Evolutionary conservation across 495 filamentous ascomycete genomes (phyloP), one percentile per base, ranked within the genome.

Genomic region (Hyaloscypha hepaticicola): DNA sequence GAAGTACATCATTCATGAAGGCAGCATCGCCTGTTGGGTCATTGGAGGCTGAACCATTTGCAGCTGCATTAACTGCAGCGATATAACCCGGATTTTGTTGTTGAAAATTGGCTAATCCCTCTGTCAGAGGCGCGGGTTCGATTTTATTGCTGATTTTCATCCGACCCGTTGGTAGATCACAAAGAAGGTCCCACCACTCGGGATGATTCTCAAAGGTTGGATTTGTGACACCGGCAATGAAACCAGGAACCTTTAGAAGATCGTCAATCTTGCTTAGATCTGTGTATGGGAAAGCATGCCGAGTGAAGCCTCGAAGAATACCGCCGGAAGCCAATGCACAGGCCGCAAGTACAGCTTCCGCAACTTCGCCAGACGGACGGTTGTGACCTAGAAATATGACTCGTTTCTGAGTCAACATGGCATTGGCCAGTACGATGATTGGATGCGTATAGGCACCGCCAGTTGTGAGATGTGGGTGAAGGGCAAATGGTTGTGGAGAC

Each of bases 231-330:
- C 95, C 95, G 22, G 95, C 95, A 71, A 99, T 96, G 73, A 99
- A 99, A 8, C 95, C 95, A 22, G 96, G 93, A 1, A 99, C 96
- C 66, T 92, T 90, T 31, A 98, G 82, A 6, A 99, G 84, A 73
- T 98, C 95, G 69, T 99, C 95, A 55, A 99, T 92, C 75, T 99
- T 99, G 50, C 92, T 96, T 24, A 99, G 82, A 75, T 99, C 95
- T 7, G 95, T 99, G 73, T 99, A 99, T 6, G 95, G 95, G 72
- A 99, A 99, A 16, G 96, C 96, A 78, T 97, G 91, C n/a, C 95
- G 86, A 22, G 93, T 97, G 76, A 98, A 98, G 25, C 96, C 95
- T 49, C 92, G 80, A 21, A 99, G 80, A n/a, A 97, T 81, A 25
- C 96, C 95, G n/a, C 95, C 96, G 26, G 92, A 96, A 24, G 90